Evolutionary conservation across 1,284 basidiomycete species (phyloP), one percentile per base, ranked within the genome.

Genomic region (Acaromyces ingoldii): DNA sequence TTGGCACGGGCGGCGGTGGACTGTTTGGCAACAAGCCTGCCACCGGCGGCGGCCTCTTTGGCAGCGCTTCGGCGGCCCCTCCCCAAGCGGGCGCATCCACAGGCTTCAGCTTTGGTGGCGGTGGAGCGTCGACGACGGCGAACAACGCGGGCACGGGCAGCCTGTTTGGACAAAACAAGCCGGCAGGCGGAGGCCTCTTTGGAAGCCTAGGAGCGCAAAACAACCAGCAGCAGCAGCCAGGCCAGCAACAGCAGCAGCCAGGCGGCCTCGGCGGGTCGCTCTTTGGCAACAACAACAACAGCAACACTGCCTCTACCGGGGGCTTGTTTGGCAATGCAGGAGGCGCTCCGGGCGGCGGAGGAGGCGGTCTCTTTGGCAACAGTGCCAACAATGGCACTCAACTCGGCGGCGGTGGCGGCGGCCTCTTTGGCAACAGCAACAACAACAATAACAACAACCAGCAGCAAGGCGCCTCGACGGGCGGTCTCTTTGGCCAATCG

Each of bases 381-480:
- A 44, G n/a, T 3, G 37, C 45, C n/a, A 7, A 7, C 29, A 6
- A 6, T 6, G 13, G 29, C 29, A 7, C 29, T 29, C 53, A 51
- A 15, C 46, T 53, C 42, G 53, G 65, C n/a, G 66, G 70, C 21
- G 60, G 72, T 26, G 73, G 76, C 28, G 63, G 77, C 10, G 76
- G 77, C 17, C 51, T 82, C n/a, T 82, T 82, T 55, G 78, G 77
- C 28, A 79, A 77, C 59, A 77, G 79, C 19, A 62, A 53, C 1
- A 39, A 72, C 41, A 55, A 49, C 45, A 36, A 42, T 15, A 58
- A 57, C 33, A 40, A 28, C 22, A 25, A 25, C 11, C 22, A 21
- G 15, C 22, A 15, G 36, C 24, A 22, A 13, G 54, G 54, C 10
- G 15, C n/a, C n/a, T 17, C 17, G 2, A 4, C 37, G 7, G 62